Conservation (phyloP, 768 basidiomycete species). For the Baorangia bicolor region DNA sequence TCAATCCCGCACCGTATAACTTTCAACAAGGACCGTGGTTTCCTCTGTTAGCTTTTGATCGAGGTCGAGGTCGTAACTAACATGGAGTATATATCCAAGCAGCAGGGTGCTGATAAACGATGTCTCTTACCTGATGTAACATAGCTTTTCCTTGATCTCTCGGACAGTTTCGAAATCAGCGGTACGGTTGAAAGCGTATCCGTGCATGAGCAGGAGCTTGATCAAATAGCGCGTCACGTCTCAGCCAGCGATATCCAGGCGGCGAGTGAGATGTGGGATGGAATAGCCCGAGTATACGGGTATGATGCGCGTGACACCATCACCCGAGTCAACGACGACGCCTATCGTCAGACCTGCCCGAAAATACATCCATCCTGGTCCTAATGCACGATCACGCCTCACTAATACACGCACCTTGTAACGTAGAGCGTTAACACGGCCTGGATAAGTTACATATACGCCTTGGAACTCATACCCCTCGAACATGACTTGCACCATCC, state of each 20-base stretch:
- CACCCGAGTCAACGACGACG: conserved; percentile 98
- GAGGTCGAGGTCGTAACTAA: conserved; percentile 93
- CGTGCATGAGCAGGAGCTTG: conserved; percentile 99
- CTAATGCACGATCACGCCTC: not conserved
- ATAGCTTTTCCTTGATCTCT: conserved; percentile 98
- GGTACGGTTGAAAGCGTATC: conserved; percentile 99
- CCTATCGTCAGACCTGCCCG: conserved; percentile 91
- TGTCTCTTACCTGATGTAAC: conserved; percentile 82
- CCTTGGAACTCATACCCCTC: conserved; percentile 96
- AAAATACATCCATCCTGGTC: not conserved
- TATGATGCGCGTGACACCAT: conserved; percentile 98
- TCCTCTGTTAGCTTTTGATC: conserved; percentile 93
- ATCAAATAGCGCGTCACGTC: conserved; percentile 99
- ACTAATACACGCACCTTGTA: conserved; percentile 68
- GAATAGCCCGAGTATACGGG: conserved; percentile 98
- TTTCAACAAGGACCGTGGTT: conserved; percentile 95
- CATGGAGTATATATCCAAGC: not conserved
- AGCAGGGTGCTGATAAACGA: not conserved
- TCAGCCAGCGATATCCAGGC: conserved; percentile 95
- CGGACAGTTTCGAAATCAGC: conserved; percentile 99
- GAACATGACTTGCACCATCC: conserved; percentile 99
- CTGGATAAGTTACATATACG: conserved; percentile 97
- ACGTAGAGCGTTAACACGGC: conserved; percentile 98
- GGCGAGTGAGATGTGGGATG: conserved; percentile 89
- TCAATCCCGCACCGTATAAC: conserved; percentile 72